phyloP scores from a whole-genome alignment of 257 asterid genomes.

The Thymus mandschuricus region DNA sequence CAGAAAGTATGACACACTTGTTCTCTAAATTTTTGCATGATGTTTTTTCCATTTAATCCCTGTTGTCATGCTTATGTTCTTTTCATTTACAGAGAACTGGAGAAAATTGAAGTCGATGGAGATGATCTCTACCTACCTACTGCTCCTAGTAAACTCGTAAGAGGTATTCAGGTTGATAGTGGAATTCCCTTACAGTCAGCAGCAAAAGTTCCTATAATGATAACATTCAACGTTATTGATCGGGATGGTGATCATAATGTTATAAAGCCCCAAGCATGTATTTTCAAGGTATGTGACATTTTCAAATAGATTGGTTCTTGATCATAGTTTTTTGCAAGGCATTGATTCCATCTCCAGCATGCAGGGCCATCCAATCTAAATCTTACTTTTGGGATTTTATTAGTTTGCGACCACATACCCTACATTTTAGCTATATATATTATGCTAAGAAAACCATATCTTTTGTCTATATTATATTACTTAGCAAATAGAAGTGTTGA shows the following conservation, averaged over 20 bases:
- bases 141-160: slow-evolving; percentile 84
- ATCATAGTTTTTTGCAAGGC: neutral
- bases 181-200: slow-evolving; percentile 99
- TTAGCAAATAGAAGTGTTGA: too few relatives aligned
- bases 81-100: slow-evolving; percentile 71
- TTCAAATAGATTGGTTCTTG: slow-evolving; percentile 14
- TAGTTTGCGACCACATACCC: too few relatives aligned
- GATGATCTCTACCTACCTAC: slow-evolving; percentile 97
- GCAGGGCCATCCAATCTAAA: neutral
- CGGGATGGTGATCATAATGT: slow-evolving; percentile 77
- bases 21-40: slow-evolving; percentile 24
- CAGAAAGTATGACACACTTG: slow-evolving; percentile 61
- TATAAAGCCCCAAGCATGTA: slow-evolving; percentile 96
- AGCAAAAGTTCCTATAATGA: slow-evolving; percentile 99
- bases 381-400: too few relatives aligned
- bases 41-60: slow-evolving; percentile 24
- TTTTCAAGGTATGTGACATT: slow-evolving; percentile 75
- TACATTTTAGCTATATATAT: too few relatives aligned
- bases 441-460: too few relatives aligned
- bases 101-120: slow-evolving; percentile 85
- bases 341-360: slow-evolving; percentile 10
- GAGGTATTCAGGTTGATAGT: slow-evolving; percentile 91
- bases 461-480: too few relatives aligned
- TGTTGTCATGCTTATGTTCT: slow-evolving; percentile 7
- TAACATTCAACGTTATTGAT: slow-evolving; percentile 92